A percentile compares a stretch with the other conserved stretches of the same genome.
phyloP scores from a whole-genome alignment of 495 filamentous ascomycete genomes.

The Aspergillus saccharolyticus region DNA sequence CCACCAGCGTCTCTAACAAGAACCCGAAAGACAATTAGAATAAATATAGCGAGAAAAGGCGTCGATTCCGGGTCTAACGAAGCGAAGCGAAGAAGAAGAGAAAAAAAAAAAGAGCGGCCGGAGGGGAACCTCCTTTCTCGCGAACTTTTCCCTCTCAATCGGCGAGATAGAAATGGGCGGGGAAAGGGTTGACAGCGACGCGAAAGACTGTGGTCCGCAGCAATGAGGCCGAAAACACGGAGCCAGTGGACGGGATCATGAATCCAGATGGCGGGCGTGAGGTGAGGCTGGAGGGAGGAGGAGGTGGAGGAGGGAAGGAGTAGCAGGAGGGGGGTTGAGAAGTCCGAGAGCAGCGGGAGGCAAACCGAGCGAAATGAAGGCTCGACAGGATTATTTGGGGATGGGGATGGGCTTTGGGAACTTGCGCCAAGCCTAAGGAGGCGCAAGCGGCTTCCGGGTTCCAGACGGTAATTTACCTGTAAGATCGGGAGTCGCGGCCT shows the following conservation, averaged over 20 bases:
- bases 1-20: not conserved
- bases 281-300: conserved; percentile 18
- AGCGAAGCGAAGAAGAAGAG: conserved; percentile 10
- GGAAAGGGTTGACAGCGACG: conserved; percentile 28
- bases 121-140: conserved; percentile 48
- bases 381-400: conserved; percentile 29
- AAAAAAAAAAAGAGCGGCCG: conserved; percentile 42
- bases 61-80: not conserved
- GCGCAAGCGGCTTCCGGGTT: conserved; percentile 29
- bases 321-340: conserved; percentile 1
- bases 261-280: conserved; percentile 20
- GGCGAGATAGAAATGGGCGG: conserved; percentile 21
- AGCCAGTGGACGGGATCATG: conserved; percentile 21
- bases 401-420: conserved; percentile 34
- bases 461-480: conserved; percentile 16
- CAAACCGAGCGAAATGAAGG: conserved; percentile 21
- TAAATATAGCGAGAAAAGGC: not conserved
- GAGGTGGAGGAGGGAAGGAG: conserved; percentile 3
- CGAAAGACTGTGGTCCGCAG: conserved; percentile 26
- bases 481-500: conserved; percentile 10
- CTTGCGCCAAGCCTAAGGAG: conserved; percentile 40
- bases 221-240: conserved; percentile 20
- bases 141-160: conserved; percentile 33
- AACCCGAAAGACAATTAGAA: not conserved
- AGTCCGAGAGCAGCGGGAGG: conserved; percentile 18